Evolutionary conservation across 805 yeast species (phyloP).

Genomic region (Kuraishia piskuri): DNA sequence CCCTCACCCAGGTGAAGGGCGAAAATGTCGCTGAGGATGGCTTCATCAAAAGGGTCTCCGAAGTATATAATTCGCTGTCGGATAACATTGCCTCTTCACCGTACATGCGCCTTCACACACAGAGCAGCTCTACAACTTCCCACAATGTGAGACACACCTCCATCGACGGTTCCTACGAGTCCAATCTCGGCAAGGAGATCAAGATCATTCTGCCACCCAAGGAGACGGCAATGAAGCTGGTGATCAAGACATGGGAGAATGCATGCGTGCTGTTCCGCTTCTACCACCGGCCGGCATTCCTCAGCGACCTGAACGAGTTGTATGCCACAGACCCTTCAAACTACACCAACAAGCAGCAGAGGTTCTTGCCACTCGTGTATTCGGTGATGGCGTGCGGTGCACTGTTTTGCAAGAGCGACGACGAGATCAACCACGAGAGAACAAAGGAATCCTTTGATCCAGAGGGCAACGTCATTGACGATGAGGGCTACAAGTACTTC

Average conservation of each 20-base stretch:
- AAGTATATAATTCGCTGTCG: neutral
- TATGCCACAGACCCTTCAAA: conserved; percentile 69
- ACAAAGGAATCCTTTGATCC: conserved; percentile 14
- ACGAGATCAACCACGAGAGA: conserved; percentile 19
- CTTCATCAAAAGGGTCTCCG: neutral
- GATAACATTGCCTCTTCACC: neutral
- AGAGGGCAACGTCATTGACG: conserved; percentile 37
- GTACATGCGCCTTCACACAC: neutral
- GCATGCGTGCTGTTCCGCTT: conserved; percentile 83
- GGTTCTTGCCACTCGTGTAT: conserved; percentile 72
- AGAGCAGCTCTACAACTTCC: neutral
- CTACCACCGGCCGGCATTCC: conserved; percentile 76
- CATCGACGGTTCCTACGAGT: conserved; percentile 30
- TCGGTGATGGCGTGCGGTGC: conserved; percentile 89
- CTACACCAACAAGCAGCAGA: conserved; percentile 64
- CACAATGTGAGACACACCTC: conserved; percentile 11
- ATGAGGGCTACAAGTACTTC: conserved; percentile 75
- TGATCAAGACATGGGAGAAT: conserved; percentile 73
- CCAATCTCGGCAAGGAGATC: conserved; percentile 38
- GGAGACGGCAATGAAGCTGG: conserved; percentile 59
- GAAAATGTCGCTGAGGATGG: conserved; percentile 5
- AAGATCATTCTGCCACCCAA: conserved; percentile 69
- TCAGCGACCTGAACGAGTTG: conserved; percentile 63
- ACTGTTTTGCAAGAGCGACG: conserved; percentile 51
- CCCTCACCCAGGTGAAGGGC: conserved; percentile 18